Conservation (phyloP, 441 rosid species). For the Gossypium davidsonii region DNA sequence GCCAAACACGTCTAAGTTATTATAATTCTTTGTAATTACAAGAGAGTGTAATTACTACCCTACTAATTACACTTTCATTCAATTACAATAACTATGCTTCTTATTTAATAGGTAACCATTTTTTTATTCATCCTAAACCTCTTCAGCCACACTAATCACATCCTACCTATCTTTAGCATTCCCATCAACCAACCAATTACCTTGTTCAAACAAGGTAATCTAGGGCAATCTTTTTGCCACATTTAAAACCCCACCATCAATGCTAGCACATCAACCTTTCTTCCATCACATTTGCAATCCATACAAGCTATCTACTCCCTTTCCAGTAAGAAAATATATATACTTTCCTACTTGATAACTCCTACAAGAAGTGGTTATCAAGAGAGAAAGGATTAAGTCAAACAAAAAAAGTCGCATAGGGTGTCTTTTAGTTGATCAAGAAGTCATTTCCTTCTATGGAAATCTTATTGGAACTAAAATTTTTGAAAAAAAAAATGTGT, state of each 20-base stretch:
- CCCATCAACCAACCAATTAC: not conserved
- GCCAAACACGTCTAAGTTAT: no score
- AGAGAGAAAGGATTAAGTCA: not conserved
- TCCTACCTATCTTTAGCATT: not conserved
- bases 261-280: not conserved
- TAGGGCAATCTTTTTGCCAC: not conserved
- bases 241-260: not conserved
- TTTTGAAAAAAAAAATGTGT: not conserved
- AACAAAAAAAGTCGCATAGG: not conserved
- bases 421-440: not conserved
- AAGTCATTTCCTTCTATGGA: not conserved
- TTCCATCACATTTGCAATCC: not conserved
- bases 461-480: not conserved
- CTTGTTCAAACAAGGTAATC: not conserved
- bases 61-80: no score
- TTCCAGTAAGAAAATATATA: not conserved
- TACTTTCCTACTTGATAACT: not conserved
- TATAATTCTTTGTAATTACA: no score
- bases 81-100: no score
- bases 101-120: no score
- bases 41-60: no score
- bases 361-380: not conserved
- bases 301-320: not conserved
- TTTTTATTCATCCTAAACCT: no score
- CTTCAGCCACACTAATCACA: not conserved